Percentiles rank a stretch among this genome's conserved stretches.
Conservation (phyloP, 2,329 filamentous ascomycete genomes). For the Diaporthe humulicola region DNA sequence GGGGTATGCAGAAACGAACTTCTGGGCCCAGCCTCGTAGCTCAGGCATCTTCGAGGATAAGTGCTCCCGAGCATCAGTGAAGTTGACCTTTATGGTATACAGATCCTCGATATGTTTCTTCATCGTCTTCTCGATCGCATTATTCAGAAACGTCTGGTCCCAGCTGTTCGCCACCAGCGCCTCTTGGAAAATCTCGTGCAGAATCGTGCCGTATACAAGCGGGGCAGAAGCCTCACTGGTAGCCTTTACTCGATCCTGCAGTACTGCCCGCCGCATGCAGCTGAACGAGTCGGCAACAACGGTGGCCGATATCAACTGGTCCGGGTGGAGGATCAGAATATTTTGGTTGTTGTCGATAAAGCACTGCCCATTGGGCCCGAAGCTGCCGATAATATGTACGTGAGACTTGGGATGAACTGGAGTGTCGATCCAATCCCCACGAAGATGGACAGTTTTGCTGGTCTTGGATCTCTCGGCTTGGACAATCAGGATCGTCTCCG, state of each 20-base stretch:
- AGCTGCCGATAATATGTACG: slow-evolving; percentile 88
- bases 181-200: slow-evolving; percentile 96
- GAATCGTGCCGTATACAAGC: slow-evolving; percentile 90
- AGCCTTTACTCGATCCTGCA: slow-evolving; percentile 95
- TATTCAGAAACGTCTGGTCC: slow-evolving; percentile 76
- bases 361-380: slow-evolving; percentile 78
- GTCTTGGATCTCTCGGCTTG: slow-evolving; percentile 80
- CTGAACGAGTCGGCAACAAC: slow-evolving; percentile 97
- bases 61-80: slow-evolving; percentile 81
- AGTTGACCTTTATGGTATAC: slow-evolving; percentile 85
- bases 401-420: slow-evolving; percentile 80
- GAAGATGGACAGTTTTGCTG: slow-evolving; percentile 78
- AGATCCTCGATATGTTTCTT: slow-evolving; percentile 87
- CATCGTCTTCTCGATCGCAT: slow-evolving; percentile 77
- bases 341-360: slow-evolving; percentile 85
- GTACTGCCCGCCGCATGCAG: slow-evolving; percentile 89
- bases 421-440: slow-evolving; percentile 89
- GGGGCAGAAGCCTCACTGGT: slow-evolving; percentile 84
- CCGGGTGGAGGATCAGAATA: slow-evolving; percentile 92
- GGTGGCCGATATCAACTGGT: slow-evolving; percentile 94
- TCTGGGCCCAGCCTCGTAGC: slow-evolving; percentile 83
- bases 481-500: slow-evolving; percentile 87
- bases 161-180: slow-evolving; percentile 87
- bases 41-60: slow-evolving; percentile 86
- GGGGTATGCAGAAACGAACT: slow-evolving; percentile 79